Evolutionary conservation across 371 early-diverging fungal genomes (phyloP).

Genomic region (Mortierella sp.): DNA sequence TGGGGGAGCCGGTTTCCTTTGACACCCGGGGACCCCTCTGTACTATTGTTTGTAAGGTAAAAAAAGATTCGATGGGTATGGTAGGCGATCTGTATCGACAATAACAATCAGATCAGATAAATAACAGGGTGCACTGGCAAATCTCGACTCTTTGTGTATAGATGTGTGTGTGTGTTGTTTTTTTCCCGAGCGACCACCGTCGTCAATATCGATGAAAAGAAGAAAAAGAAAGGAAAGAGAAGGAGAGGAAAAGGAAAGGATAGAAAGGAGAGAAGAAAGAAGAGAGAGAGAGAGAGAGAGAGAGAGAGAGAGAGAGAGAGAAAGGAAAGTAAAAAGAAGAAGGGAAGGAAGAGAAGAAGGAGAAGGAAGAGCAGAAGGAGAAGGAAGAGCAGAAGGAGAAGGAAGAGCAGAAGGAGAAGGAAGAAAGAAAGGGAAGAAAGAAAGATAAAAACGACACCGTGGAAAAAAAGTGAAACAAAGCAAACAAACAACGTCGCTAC

Average conservation of each 20-base stretch:
- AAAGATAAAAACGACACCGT: neutral
- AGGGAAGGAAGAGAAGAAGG: neutral
- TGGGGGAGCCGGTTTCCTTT: slow-evolving; percentile 12
- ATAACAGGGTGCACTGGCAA: neutral
- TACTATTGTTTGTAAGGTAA: neutral
- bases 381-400: neutral
- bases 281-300: neutral
- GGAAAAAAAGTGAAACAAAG: neutral
- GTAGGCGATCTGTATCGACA: neutral
- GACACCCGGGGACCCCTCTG: slow-evolving; percentile 6
- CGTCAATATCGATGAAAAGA: neutral
- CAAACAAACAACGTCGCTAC: neutral
- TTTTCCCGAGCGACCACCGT: neutral
- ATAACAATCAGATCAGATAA: neutral
- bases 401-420: neutral
- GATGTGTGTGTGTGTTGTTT: neutral
- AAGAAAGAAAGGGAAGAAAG: neutral
- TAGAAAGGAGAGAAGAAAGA: neutral
- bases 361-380: neutral
- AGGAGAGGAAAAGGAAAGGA: neutral
- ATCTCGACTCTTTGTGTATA: neutral
- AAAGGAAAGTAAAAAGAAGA: too few species aligned
- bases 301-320: neutral
- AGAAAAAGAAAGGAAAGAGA: neutral
- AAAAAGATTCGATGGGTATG: neutral